Conservation (phyloP, 2,329 filamentous ascomycete species). For the Cadophora luteo-olivacea region DNA sequence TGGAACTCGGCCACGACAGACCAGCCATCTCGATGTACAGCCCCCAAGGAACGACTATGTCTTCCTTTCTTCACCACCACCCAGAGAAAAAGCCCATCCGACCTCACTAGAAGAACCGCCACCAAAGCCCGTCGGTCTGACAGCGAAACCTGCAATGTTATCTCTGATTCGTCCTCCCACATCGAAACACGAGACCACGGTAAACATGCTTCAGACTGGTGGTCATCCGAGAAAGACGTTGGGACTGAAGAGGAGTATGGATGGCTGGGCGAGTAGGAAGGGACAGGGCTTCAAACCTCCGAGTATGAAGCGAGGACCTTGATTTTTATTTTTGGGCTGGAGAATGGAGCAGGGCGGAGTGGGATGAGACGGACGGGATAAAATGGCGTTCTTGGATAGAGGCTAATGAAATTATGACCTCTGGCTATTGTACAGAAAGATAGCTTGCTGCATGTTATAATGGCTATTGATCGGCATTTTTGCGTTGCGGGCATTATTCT, state of each 20-base stretch:
- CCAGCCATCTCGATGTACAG: constrained; percentile 21
- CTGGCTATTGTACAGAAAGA: not conserved
- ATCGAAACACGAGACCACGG: constrained; percentile 39
- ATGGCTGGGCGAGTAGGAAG: constrained; percentile 51
- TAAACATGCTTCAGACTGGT: constrained; percentile 31
- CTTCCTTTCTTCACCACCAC: constrained; percentile 44
- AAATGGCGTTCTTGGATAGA: constrained; percentile 7
- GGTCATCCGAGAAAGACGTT: constrained; percentile 51
- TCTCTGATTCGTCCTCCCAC: constrained; percentile 37
- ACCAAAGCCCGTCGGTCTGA: constrained; percentile 25
- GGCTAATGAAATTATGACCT: not conserved
- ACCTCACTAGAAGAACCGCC: constrained; percentile 21
- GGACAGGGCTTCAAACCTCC: constrained; percentile 40
- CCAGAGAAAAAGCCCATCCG: constrained; percentile 27
- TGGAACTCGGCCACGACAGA: constrained; percentile 34
- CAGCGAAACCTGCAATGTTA: constrained; percentile 34
- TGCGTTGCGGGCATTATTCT: not conserved
- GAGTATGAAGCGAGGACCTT: constrained; percentile 31
- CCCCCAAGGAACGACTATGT: constrained; percentile 37
- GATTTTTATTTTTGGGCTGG: constrained; percentile 1
- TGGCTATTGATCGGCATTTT: not conserved
- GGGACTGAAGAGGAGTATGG: constrained; percentile 55
- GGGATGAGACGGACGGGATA: not conserved
- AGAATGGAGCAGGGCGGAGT: no score
- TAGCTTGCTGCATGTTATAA: not conserved